A percentile compares a stretch with the other conserved stretches of the same genome.
These are phyloP conservation scores for Vanrija sp. DNA, from an alignment of 1,284 basidiomycete species.

Conservation along the genomic window DNA sequence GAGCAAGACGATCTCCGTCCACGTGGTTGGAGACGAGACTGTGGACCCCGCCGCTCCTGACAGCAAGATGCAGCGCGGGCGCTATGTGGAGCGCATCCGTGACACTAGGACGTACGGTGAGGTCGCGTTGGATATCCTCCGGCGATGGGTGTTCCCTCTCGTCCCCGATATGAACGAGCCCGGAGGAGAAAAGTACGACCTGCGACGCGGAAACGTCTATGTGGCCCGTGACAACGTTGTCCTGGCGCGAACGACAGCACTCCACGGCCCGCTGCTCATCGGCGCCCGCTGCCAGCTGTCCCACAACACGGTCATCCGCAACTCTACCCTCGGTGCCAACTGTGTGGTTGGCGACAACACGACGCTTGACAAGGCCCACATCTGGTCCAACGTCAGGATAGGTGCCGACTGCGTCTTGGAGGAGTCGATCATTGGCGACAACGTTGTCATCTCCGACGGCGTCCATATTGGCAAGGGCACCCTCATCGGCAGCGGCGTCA, in stretches of 20 bases:
- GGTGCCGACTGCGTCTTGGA: conserved; percentile 72
- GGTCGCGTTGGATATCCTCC: conserved; percentile 85
- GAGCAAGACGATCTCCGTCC: conserved; percentile 90
- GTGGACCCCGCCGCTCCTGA: neutral
- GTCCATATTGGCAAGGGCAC: conserved; percentile 52
- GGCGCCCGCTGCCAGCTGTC: conserved; percentile 34
- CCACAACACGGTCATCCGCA: conserved; percentile 38
- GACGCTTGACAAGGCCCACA: conserved; percentile 67
- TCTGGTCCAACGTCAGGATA: conserved; percentile 74
- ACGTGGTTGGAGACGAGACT: conserved; percentile 61
- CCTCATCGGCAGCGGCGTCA: conserved; percentile 66
- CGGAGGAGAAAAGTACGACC: conserved; percentile 72
- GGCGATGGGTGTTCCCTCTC: conserved; percentile 89
- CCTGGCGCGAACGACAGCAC: conserved; percentile 63
- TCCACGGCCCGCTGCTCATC: conserved; percentile 39
- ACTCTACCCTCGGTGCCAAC: conserved; percentile 73
- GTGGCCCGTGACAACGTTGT: conserved; percentile 70
- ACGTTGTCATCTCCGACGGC: conserved; percentile 45
- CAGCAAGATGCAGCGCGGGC: conserved; percentile 51
- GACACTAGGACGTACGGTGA: conserved; percentile 87
- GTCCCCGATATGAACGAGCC: conserved; percentile 91
- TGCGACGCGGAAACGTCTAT: conserved; percentile 80
- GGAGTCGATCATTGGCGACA: conserved; percentile 59
- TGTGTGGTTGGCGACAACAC: conserved; percentile 73
- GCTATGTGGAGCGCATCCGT: conserved; percentile 82